Conservation (phyloP, 2,329 filamentous ascomycete species). For the Aspergillus fischeri region DNA sequence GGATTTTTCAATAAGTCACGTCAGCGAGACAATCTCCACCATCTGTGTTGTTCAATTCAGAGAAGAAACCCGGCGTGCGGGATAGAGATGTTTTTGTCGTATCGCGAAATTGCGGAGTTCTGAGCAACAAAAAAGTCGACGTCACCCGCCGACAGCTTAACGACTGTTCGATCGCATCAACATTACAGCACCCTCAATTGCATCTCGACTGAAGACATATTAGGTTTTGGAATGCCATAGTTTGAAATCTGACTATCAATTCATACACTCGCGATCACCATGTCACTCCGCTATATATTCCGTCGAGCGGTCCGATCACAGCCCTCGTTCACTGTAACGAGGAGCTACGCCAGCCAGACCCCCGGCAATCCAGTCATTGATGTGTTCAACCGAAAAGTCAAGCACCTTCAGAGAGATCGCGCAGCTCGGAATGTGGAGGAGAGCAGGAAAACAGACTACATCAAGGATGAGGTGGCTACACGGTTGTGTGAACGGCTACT, state of each 20-base stretch:
- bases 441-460: slow-evolving; percentile 81
- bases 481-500: slow-evolving; percentile 82
- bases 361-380: slow-evolving; percentile 74
- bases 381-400: slow-evolving; percentile 84
- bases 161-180: background rate
- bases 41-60: background rate
- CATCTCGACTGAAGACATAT: background rate
- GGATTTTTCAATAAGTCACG: background rate
- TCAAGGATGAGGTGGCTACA: slow-evolving; percentile 85
- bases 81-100: background rate
- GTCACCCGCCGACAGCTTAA: slow-evolving; percentile 10
- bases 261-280: slow-evolving; percentile 3
- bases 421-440: slow-evolving; percentile 65
- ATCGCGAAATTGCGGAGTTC: background rate
- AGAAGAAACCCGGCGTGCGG: background rate
- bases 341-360: slow-evolving; percentile 73
- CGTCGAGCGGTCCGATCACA: slow-evolving; percentile 13
- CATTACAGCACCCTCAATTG: background rate
- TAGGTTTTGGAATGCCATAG: background rate
- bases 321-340: slow-evolving; percentile 14
- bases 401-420: slow-evolving; percentile 88
- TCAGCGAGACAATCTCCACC: background rate
- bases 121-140: slow-evolving; percentile 16
- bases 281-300: slow-evolving; percentile 22
- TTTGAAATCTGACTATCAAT: background rate